Conservation (phyloP, 495 filamentous ascomycete genomes). For the Lindgomyces ingoldianus region DNA sequence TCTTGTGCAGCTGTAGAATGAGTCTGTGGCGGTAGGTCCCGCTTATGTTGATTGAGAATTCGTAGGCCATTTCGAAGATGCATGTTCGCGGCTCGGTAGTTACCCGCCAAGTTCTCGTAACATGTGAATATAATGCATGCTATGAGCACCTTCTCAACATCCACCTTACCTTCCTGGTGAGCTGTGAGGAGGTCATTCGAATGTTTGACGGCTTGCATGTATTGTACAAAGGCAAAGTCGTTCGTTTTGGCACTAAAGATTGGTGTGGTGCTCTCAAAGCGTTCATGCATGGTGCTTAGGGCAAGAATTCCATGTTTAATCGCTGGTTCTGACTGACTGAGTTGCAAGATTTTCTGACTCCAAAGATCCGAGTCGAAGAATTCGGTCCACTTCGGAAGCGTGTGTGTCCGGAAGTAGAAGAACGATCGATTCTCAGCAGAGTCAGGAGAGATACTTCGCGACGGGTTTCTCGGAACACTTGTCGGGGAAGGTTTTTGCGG, state of each 20-base stretch:
- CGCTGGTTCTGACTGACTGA: constrained; percentile 35
- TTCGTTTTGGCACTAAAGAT: constrained; percentile 19
- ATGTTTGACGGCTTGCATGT: constrained; percentile 37
- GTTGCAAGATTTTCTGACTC: constrained; percentile 35
- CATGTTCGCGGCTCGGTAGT: constrained; percentile 36
- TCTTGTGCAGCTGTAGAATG: constrained; percentile 13
- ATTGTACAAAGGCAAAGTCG: constrained; percentile 38
- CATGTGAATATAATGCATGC: constrained; percentile 39
- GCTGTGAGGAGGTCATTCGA: constrained; percentile 33
- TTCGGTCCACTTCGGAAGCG: constrained; percentile 37
- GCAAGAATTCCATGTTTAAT: constrained; percentile 39
- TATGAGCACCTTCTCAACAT: constrained; percentile 33
- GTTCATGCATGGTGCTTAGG: constrained; percentile 36
- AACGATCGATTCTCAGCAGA: constrained; percentile 33
- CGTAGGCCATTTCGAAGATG: constrained; percentile 36
- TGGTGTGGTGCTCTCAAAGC: constrained; percentile 15
- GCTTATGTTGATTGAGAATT: constrained; percentile 30
- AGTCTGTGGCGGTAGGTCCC: background rate
- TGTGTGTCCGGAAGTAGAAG: constrained; percentile 32
- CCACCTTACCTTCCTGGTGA: constrained; percentile 21
- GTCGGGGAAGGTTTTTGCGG: constrained; percentile 11
- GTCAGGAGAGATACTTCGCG: constrained; percentile 24
- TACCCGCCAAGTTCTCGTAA: constrained; percentile 38
- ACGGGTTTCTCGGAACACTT: constrained; percentile 26
- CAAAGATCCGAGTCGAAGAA: constrained; percentile 40